Conservation (phyloP, 352 stramenopile species). For the Elongisporangium senticosum region DNA sequence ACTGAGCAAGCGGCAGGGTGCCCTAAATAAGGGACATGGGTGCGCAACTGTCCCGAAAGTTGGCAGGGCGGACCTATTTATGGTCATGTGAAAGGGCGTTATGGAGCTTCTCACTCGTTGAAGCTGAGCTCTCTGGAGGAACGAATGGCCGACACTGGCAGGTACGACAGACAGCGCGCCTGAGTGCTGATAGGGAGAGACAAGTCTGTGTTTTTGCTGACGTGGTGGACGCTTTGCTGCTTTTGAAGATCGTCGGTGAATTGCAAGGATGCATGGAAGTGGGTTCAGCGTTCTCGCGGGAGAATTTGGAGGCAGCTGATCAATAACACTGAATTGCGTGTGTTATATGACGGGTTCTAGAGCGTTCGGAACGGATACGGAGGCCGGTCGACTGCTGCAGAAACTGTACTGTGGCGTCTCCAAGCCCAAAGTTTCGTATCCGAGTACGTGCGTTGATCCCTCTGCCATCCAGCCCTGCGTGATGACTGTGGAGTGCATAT, state of each 20-base stretch:
- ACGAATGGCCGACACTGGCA: background rate
- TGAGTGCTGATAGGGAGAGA: too few species aligned
- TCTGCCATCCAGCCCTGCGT: background rate
- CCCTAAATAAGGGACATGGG: background rate
- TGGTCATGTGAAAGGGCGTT: too few species aligned
- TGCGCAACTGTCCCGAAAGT: background rate
- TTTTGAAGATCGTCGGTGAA: background rate
- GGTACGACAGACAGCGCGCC: background rate
- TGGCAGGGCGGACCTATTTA: background rate
- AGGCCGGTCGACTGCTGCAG: constrained; percentile 66
- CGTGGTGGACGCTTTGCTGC: background rate
- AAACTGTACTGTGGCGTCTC: constrained; percentile 60
- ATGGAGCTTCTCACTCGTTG: too few species aligned
- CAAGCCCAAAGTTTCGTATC: constrained; percentile 71
- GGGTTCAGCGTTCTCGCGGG: background rate
- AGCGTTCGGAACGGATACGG: constrained; percentile 68
- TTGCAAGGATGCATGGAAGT: constrained; percentile 34
- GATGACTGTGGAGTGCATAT: background rate
- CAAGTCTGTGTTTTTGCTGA: background rate
- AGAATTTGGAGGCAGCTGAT: background rate
- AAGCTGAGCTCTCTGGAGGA: background rate
- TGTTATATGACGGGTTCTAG: constrained; percentile 13
- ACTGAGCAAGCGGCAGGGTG: background rate
- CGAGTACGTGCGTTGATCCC: constrained; percentile 34
- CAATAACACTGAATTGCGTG: background rate